phyloP scores from a whole-genome alignment of 129 eudicot genomes.

The Flaveria ramosissima region DNA sequence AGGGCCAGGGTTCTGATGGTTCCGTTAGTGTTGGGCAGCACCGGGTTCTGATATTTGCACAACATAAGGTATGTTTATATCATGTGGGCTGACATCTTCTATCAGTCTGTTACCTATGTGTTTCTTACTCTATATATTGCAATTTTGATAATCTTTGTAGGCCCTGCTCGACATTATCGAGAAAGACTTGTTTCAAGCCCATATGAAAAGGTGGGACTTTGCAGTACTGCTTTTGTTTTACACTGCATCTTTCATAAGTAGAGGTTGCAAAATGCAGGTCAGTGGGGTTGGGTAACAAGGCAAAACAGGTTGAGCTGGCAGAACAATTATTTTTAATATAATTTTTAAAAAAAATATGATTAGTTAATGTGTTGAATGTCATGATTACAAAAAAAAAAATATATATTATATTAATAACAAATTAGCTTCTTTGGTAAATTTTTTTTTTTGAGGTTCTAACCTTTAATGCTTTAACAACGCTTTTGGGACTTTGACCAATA shows the following conservation, averaged over 20 bases:
- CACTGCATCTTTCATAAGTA: neutral
- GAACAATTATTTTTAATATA: neutral
- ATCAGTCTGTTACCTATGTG: conserved; percentile 6
- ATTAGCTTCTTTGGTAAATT: neutral
- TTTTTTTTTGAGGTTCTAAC: neutral
- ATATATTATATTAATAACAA: neutral
- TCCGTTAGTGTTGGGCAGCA: conserved; percentile 80
- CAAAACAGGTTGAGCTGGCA: neutral
- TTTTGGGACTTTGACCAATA: neutral
- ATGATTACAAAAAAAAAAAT: neutral
- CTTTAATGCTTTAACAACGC: neutral
- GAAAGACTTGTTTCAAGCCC: conserved; percentile 79
- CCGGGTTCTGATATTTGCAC: conserved; percentile 93
- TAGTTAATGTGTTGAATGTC: neutral
- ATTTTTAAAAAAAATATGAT: neutral
- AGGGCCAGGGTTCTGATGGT: conserved; percentile 76
- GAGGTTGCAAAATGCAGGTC: neutral
- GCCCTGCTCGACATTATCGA: conserved; percentile 92
- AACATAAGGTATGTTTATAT: conserved; percentile 58
- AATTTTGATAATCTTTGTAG: conserved; percentile 48
- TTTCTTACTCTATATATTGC: conserved; percentile 23
- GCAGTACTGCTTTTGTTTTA: conserved; percentile 1
- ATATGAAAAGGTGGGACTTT: conserved; percentile 76
- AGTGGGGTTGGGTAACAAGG: neutral
- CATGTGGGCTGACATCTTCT: neutral